Conservation (phyloP, 495 filamentous ascomycete species). For the Lophiostoma macrostomum region DNA sequence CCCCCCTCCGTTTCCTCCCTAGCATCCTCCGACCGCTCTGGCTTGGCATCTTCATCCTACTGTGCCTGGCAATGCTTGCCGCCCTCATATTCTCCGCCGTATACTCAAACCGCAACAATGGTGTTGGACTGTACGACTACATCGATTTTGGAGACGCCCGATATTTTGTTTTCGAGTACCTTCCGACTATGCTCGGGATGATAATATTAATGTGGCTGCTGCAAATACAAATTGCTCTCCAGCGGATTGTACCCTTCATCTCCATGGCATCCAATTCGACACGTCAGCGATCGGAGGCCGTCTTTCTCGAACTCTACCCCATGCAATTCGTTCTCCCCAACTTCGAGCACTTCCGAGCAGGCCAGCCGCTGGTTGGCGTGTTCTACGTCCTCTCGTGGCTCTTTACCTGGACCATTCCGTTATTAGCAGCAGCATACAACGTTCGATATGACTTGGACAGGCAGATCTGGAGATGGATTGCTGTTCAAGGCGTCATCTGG, state of each 20-base stretch:
- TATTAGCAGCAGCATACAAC: conserved; percentile 64
- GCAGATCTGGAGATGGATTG: conserved; percentile 69
- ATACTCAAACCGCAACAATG: conserved; percentile 54
- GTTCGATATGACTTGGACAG: conserved; percentile 48
- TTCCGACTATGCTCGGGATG: conserved; percentile 74
- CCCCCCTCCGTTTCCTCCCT: conserved; percentile 64
- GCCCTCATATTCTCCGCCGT: conserved; percentile 70
- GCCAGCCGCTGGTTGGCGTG: conserved; percentile 53
- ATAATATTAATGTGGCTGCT: conserved; percentile 72
- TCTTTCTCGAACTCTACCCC: conserved; percentile 53
- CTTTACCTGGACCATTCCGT: conserved; percentile 60
- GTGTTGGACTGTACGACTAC: conserved; percentile 66
- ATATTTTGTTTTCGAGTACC: conserved; percentile 84
- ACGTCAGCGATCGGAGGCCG: conserved; percentile 48
- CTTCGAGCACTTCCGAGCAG: conserved; percentile 54
- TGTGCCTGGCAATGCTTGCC: conserved; percentile 68
- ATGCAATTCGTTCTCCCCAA: conserved; percentile 60
- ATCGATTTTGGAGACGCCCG: conserved; percentile 59
- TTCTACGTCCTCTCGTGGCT: conserved; percentile 61
- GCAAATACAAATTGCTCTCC: conserved; percentile 68
- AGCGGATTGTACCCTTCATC: conserved; percentile 73
- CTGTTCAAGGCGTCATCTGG: conserved; percentile 75
- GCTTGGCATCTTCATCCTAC: conserved; percentile 54
- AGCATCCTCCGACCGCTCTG: conserved; percentile 61
- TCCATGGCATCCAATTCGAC: conserved; percentile 61